These are phyloP conservation scores for Penicillium nordicum DNA, from an alignment of 2,329 filamentous ascomycete species.

Conservation along the genomic window DNA sequence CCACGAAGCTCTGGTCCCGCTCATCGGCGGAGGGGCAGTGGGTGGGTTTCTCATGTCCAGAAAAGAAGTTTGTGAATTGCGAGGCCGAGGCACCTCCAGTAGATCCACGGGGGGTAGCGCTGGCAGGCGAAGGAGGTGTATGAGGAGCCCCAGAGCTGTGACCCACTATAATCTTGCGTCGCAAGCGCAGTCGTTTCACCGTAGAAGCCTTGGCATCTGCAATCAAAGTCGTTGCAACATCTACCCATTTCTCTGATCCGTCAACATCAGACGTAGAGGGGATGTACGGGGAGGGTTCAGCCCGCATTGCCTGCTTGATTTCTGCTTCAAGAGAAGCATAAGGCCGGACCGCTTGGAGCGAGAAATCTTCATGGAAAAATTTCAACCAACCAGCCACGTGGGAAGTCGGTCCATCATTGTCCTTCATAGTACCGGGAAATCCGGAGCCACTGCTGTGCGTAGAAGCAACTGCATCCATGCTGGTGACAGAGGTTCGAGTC, in stretches of 20 bases:
- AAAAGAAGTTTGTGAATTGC: constrained; percentile 28
- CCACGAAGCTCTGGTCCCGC: constrained; percentile 33
- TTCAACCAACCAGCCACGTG: constrained; percentile 59
- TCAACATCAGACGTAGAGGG: constrained; percentile 36
- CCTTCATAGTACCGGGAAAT: constrained; percentile 29
- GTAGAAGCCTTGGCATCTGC: constrained; percentile 54
- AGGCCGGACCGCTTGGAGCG: constrained; percentile 56
- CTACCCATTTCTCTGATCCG: constrained; percentile 50
- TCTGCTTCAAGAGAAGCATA: constrained; percentile 53
- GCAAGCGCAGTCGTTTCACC: constrained; percentile 55
- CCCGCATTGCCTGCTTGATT: constrained; percentile 55
- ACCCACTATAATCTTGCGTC: constrained; percentile 42
- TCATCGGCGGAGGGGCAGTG: constrained; percentile 16
- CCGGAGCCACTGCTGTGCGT: constrained; percentile 42
- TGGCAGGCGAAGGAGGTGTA: constrained; percentile 21
- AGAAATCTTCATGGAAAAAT: constrained; percentile 57
- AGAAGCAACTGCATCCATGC: constrained; percentile 49
- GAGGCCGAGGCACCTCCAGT: constrained; percentile 24
- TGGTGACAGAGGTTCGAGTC: constrained; percentile 49
- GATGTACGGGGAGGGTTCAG: constrained; percentile 47
- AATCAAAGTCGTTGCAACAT: constrained; percentile 56
- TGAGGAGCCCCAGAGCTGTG: constrained; percentile 19
- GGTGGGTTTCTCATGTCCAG: constrained; percentile 27
- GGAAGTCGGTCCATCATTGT: constrained; percentile 47
- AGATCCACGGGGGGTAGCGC: constrained; percentile 26